These are phyloP conservation scores for Penicillium paxilli DNA, from an alignment of 495 filamentous ascomycete genomes.

Conservation along the genomic window DNA sequence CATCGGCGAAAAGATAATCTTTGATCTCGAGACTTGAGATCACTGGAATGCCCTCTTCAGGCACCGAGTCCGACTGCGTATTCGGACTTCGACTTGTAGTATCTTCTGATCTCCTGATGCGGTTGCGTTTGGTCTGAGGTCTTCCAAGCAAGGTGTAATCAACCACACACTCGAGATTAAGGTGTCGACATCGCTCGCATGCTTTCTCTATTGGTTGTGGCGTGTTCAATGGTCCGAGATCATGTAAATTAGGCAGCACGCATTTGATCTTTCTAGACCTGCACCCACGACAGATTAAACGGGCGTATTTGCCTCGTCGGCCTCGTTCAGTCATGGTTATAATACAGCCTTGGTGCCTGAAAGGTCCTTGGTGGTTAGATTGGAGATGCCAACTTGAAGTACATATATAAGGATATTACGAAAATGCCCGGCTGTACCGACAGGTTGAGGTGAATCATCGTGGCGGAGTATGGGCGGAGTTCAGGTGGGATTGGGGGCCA, in stretches of 20 bases:
- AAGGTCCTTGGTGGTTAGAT: not conserved
- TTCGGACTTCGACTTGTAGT: slow-evolving; percentile 1
- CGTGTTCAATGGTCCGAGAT: not conserved
- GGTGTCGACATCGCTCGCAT: slow-evolving; percentile 2
- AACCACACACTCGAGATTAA: slow-evolving; percentile 1
- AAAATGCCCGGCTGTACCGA: no score
- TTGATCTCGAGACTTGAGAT: not conserved
- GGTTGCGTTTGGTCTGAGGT: not conserved
- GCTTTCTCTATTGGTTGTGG: not conserved
- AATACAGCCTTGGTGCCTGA: no score
- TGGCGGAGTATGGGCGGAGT: not conserved
- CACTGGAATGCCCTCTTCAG: not conserved
- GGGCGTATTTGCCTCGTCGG: slow-evolving; percentile 5
- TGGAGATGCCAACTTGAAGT: no score
- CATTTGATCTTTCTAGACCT: slow-evolving; percentile 7
- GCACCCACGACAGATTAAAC: slow-evolving; percentile 2
- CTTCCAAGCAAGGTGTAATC: slow-evolving; percentile 1
- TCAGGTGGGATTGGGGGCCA: not conserved
- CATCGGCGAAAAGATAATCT: not conserved
- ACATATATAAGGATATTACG: no score
- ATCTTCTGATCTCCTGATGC: not conserved
- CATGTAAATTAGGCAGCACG: not conserved
- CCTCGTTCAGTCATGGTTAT: not conserved
- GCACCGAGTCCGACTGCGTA: not conserved
- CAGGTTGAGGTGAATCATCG: not conserved